These are phyloP conservation scores for Leptodontidium sp. DNA, from an alignment of 2,329 filamentous ascomycete species.

Conservation along the genomic window DNA sequence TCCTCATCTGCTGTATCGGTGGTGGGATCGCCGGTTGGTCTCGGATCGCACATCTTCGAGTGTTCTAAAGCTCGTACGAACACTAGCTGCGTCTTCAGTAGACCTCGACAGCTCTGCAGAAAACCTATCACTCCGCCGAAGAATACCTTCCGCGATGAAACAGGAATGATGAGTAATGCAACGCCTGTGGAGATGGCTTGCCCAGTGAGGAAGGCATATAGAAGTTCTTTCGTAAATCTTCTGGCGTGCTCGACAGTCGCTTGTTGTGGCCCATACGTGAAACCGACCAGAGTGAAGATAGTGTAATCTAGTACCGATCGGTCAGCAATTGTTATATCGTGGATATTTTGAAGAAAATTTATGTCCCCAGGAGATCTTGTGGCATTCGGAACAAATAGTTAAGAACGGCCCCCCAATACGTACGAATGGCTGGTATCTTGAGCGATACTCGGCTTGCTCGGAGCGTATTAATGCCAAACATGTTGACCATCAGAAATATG, in stretches of 20 bases:
- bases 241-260: slow-evolving; percentile 60
- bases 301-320: slow-evolving; percentile 57
- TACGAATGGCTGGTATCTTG: slow-evolving; percentile 68
- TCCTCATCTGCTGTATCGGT: not conserved
- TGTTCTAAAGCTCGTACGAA: slow-evolving; percentile 70
- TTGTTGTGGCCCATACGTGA: slow-evolving; percentile 67
- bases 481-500: slow-evolving; percentile 73
- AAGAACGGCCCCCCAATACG: not conserved
- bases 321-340: not conserved
- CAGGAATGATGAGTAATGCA: slow-evolving; percentile 69
- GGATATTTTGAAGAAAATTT: not conserved
- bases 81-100: slow-evolving; percentile 64
- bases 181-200: slow-evolving; percentile 64
- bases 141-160: slow-evolving; percentile 69
- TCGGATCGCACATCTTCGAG: slow-evolving; percentile 60
- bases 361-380: not conserved
- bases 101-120: slow-evolving; percentile 62
- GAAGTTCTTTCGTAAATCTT: slow-evolving; percentile 62
- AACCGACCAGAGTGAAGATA: slow-evolving; percentile 70
- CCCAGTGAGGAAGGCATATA: slow-evolving; percentile 56
- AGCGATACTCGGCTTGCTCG: slow-evolving; percentile 71
- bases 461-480: slow-evolving; percentile 69
- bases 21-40: slow-evolving; percentile 43
- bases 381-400: too few species aligned
- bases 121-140: slow-evolving; percentile 66